Percentiles rank a stretch among this genome's conserved stretches.
These are phyloP conservation scores for Diaporthe amygdali DNA, from an alignment of 2,329 filamentous ascomycete species.

Conservation along the genomic window DNA sequence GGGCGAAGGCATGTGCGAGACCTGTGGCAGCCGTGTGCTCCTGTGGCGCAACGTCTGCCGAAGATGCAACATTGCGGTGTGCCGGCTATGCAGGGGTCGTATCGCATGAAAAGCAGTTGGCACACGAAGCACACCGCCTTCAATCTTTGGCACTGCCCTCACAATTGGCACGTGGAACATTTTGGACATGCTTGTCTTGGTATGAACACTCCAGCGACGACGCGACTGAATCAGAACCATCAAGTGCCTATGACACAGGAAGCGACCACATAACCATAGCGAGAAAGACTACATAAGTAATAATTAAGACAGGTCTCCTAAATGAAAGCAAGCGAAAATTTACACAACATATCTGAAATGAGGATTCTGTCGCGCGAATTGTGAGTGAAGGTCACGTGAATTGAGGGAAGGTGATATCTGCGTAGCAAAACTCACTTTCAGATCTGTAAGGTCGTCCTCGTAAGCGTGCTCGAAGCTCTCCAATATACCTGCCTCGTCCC, in stretches of 20 bases:
- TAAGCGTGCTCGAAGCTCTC: slow-evolving; percentile 58
- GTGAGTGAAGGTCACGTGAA: neutral
- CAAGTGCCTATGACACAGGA: neutral
- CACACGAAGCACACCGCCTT: neutral
- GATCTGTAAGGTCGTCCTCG: slow-evolving; percentile 57
- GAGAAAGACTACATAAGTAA: neutral
- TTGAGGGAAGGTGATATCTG: no score
- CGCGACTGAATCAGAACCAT: neutral
- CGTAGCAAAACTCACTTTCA: slow-evolving; percentile 29
- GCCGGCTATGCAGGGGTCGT: neutral
- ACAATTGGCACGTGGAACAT: no score
- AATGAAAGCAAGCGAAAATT: neutral
- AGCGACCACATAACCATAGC: neutral
- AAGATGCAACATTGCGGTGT: neutral
- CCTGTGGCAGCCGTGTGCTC: neutral
- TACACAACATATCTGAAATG: neutral
- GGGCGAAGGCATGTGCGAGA: neutral
- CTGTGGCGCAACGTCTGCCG: neutral
- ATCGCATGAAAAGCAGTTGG: neutral
- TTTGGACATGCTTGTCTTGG: neutral
- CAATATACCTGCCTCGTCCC: slow-evolving; percentile 46
- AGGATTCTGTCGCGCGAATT: neutral
- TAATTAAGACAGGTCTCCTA: neutral
- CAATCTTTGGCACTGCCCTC: neutral
- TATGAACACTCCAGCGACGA: neutral